Percentiles rank a stretch among this genome's conserved stretches.
Evolutionary conservation across 805 yeast species (phyloP).

Genomic region (Kodamaea lidongshanica): DNA sequence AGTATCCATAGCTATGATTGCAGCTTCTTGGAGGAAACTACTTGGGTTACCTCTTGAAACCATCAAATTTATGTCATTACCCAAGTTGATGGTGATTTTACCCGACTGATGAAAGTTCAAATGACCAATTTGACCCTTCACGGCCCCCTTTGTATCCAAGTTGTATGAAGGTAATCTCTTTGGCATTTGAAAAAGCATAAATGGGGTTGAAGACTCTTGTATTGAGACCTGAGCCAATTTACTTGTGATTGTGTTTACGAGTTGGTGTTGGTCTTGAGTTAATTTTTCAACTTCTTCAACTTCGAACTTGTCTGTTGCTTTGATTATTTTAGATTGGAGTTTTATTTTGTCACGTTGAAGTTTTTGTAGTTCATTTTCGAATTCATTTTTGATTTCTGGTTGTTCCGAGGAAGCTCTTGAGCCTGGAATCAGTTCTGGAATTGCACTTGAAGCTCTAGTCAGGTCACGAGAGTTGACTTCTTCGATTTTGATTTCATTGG

Average conservation of each 20-base stretch:
- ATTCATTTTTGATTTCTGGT: slow-evolving; percentile 19
- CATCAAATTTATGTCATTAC: slow-evolving; percentile 57
- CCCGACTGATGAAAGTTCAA: slow-evolving; percentile 81
- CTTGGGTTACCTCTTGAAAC: slow-evolving; percentile 66
- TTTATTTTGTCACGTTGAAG: slow-evolving; percentile 22
- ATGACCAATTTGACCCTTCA: slow-evolving; percentile 61
- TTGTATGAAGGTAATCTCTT: slow-evolving; percentile 38
- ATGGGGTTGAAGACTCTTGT: slow-evolving; percentile 13
- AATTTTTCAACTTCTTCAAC: slow-evolving; percentile 27
- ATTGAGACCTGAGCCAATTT: slow-evolving; percentile 15
- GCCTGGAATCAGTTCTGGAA: slow-evolving; percentile 2
- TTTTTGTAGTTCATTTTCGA: slow-evolving; percentile 22
- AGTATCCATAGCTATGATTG: slow-evolving; percentile 40
- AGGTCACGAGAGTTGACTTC: slow-evolving; percentile 8
- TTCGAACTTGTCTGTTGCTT: slow-evolving; percentile 24
- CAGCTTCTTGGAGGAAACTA: slow-evolving; percentile 67
- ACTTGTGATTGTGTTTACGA: slow-evolving; percentile 22
- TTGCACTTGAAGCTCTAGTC: slow-evolving; percentile 3
- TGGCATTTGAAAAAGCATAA: slow-evolving; percentile 46
- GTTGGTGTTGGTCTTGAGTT: slow-evolving; percentile 25
- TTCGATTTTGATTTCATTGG: slow-evolving; percentile 15
- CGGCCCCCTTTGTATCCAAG: too few species aligned
- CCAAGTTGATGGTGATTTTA: slow-evolving; percentile 65
- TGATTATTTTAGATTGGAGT: slow-evolving; percentile 24
- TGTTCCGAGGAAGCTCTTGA: too few species aligned